A percentile compares a stretch with the other conserved stretches of the same genome.
Evolutionary conservation across 1,284 basidiomycete species (phyloP).

Genomic region (Tetrapyrgos nigripes): DNA sequence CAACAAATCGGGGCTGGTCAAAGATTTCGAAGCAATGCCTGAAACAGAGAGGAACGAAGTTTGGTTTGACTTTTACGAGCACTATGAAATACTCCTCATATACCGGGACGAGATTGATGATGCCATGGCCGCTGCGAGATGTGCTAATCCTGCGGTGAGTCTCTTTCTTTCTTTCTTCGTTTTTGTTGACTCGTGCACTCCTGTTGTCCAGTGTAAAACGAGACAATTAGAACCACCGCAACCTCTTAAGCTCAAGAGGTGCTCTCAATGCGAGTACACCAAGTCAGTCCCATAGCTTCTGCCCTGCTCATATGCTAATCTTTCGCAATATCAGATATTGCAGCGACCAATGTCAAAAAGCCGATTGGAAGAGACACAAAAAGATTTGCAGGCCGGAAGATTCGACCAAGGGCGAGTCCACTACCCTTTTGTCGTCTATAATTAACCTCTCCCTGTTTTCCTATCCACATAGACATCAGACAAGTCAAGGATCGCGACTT

Average conservation of each 20-base stretch:
- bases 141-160: neutral
- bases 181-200: neutral
- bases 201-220: slow-evolving; percentile 2
- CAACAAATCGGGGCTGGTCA: slow-evolving; percentile 5
- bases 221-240: neutral
- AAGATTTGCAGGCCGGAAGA: no score
- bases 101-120: slow-evolving; percentile 8
- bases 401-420: no score
- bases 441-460: neutral
- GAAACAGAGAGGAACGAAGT: neutral
- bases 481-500: slow-evolving; percentile 5
- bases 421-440: no score
- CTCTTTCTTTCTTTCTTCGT: neutral
- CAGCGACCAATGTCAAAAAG: no score
- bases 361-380: no score
- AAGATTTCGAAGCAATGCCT: neutral
- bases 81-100: neutral
- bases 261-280: neutral
- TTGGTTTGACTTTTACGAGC: slow-evolving; percentile 4
- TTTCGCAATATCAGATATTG: no score
- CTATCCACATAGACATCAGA: neutral
- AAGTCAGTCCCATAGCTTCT: neutral
- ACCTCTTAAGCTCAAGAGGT: slow-evolving; percentile 1
- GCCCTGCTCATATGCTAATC: neutral
- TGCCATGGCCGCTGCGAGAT: neutral